Conservation (phyloP, 192 early-diverging fungal species). For the Piromyces finnis region DNA sequence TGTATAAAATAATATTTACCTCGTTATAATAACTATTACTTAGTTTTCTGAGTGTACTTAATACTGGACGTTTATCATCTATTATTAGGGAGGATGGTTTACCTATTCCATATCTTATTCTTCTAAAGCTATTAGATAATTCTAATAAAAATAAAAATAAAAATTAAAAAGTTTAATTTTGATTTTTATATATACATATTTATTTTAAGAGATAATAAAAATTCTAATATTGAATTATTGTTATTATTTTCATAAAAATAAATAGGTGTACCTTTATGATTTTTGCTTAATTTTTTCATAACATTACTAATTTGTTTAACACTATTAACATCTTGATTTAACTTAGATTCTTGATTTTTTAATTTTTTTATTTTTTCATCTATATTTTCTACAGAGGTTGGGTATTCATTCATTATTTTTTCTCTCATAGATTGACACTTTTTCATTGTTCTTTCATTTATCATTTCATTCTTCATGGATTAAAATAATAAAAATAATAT, state of each 20-base stretch:
- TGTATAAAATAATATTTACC: not conserved
- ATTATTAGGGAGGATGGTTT: not conserved
- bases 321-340: not conserved
- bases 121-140: not conserved
- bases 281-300: not conserved
- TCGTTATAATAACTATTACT: not conserved
- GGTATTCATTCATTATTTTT: not conserved
- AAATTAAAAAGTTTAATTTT: too few species aligned
- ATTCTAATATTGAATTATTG: too few species aligned
- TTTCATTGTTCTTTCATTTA: not conserved
- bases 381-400: not conserved
- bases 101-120: not conserved
- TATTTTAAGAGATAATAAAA: too few species aligned
- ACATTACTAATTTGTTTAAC: not conserved
- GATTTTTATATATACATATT: too few species aligned
- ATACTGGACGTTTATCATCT: not conserved
- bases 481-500: too few species aligned
- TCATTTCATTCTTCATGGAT: not conserved
- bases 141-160: not conserved
- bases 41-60: not conserved
- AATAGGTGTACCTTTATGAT: not conserved
- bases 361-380: not conserved
- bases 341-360: not conserved
- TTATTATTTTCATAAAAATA: too few species aligned
- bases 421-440: not conserved